Conservation (phyloP, 257 asterid species). For the Solanum piurae region DNA sequence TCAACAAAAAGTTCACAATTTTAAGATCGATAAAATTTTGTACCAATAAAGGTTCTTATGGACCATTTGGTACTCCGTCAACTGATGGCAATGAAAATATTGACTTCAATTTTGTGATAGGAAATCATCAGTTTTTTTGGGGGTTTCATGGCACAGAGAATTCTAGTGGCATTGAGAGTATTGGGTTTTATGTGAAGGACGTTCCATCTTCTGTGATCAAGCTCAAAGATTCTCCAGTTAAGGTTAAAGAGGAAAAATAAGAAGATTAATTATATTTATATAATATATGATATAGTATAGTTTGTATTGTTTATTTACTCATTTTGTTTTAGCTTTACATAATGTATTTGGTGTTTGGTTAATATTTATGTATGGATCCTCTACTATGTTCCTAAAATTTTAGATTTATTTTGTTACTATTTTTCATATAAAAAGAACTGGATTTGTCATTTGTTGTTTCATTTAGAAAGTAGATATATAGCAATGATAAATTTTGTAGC, state of each 20-base stretch:
- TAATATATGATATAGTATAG: not conserved
- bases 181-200: not conserved
- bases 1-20: not conserved
- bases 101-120: not conserved
- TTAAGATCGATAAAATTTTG: slow-evolving; percentile 18
- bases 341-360: not conserved
- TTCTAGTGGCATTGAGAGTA: not conserved
- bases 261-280: not conserved
- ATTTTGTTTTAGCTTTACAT: not conserved
- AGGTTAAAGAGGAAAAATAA: not conserved
- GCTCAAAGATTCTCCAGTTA: not conserved
- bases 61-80: slow-evolving; percentile 25
- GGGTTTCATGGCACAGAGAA: not conserved
- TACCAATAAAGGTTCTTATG: slow-evolving; percentile 25
- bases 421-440: too few species aligned
- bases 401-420: too few species aligned
- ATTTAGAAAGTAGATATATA: too few species aligned
- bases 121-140: not conserved
- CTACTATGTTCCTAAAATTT: not conserved
- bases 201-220: not conserved
- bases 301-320: not conserved
- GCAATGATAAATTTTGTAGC: too few species aligned
- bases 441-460: too few species aligned
- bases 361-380: not conserved
- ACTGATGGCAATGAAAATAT: not conserved